Evolutionary conservation across 305 asterid genomes (phyloP).

Genomic region (Fraxinus sp.): DNA sequence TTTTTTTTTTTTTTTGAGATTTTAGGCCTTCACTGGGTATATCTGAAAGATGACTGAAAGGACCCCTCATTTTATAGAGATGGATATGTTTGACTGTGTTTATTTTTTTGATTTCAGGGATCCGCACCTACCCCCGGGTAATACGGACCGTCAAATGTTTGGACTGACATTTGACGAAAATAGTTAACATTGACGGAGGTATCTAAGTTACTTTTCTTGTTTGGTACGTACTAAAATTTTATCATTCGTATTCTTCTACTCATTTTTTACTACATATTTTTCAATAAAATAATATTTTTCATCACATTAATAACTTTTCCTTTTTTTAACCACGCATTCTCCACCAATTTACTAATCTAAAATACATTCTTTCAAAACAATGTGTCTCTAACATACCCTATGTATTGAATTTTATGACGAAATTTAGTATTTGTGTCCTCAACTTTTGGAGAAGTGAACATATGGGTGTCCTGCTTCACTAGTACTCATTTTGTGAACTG

Average conservation of each 20-base stretch:
- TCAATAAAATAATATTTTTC: too few relatives aligned
- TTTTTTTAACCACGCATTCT: too few relatives aligned
- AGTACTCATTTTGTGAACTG: not conserved
- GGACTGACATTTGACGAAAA: not conserved
- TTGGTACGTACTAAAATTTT: too few relatives aligned
- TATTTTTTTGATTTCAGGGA: not conserved
- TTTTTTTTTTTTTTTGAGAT: not conserved
- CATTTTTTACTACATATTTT: too few relatives aligned
- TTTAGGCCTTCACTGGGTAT: not conserved
- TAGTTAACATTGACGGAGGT: not conserved
- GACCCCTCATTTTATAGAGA: slow-evolving; percentile 18
- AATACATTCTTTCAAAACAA: too few relatives aligned
- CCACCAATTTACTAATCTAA: too few relatives aligned
- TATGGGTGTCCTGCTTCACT: not conserved
- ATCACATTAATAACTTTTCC: too few relatives aligned
- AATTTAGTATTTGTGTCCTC: not conserved
- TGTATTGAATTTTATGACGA: not conserved
- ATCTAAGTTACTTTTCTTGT: not conserved
- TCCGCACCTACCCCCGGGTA: not conserved
- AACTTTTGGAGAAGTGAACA: not conserved
- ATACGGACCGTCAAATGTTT: not conserved
- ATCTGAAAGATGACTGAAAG: not conserved
- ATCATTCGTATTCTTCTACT: too few relatives aligned
- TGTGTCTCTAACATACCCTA: too few relatives aligned
- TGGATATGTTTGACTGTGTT: not conserved